phyloP scores from a whole-genome alignment of 2,329 filamentous ascomycete genomes.

The Graphiopsis chlorocephala region DNA sequence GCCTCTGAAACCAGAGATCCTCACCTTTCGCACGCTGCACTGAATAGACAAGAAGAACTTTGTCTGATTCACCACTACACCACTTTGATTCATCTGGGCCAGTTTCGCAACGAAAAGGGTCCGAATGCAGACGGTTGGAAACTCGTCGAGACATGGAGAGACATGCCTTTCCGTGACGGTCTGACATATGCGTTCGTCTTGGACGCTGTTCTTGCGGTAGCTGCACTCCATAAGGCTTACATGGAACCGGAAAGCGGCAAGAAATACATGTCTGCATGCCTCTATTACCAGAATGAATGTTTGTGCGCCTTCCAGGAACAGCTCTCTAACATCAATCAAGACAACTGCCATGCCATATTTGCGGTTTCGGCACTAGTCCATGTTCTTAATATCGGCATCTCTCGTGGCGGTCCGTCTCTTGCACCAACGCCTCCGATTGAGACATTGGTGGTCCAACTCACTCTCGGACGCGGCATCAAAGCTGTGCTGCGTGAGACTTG shows the following conservation, averaged over 20 bases:
- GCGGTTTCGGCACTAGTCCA: background rate
- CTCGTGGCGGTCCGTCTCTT: background rate
- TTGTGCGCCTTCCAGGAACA: background rate
- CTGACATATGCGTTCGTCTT: background rate
- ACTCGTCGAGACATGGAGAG: background rate
- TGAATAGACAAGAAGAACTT: constrained; percentile 7
- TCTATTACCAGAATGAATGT: constrained; percentile 6
- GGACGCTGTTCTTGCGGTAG: constrained; percentile 1
- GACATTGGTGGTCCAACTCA: background rate
- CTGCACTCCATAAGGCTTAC: constrained; percentile 6
- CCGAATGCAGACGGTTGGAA: background rate
- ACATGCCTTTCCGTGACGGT: constrained; percentile 11
- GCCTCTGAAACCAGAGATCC: background rate
- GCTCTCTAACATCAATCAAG: background rate
- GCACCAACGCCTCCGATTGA: background rate
- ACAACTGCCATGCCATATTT: constrained; percentile 7
- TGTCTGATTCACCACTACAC: constrained; percentile 6
- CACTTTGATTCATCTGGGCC: background rate
- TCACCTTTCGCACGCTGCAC: background rate
- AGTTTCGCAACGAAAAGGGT: background rate
- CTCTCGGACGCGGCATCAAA: background rate
- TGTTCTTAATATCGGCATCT: background rate
- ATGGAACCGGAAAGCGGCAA: background rate
- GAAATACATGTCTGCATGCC: constrained; percentile 6
- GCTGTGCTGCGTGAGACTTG: background rate